Percentiles rank a stretch among this genome's conserved stretches.
These are phyloP conservation scores for Polygonum aviculare DNA, from an alignment of 148 eudicot species.

Conservation along the genomic window DNA sequence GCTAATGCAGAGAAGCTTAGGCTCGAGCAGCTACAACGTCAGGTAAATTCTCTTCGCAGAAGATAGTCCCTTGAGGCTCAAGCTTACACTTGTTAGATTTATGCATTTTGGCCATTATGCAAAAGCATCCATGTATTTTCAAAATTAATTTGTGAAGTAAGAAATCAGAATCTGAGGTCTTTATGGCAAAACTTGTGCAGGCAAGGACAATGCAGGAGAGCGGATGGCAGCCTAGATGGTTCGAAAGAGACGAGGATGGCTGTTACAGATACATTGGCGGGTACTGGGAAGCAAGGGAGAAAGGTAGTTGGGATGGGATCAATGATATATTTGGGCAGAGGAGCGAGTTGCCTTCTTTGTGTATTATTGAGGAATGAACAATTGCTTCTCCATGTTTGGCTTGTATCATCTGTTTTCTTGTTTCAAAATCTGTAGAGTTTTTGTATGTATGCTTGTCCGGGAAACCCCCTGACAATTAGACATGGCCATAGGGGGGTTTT, in stretches of 20 bases:
- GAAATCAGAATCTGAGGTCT: not conserved
- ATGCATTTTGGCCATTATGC: no score
- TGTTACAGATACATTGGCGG: conserved; percentile 73
- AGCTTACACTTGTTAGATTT: not conserved
- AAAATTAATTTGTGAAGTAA: not conserved
- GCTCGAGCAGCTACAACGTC: conserved; percentile 89
- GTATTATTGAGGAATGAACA: conserved; percentile 34
- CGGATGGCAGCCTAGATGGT: conserved; percentile 97
- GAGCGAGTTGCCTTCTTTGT: conserved; percentile 23
- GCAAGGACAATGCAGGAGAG: conserved; percentile 92
- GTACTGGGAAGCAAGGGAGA: conserved; percentile 87
- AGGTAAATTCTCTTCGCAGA: conserved; percentile 31
- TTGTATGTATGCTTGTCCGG: not conserved
- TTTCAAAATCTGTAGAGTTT: not conserved
- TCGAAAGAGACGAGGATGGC: conserved; percentile 73
- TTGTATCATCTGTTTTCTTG: not conserved
- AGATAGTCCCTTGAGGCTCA: not conserved
- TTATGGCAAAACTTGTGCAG: conserved; percentile 23
- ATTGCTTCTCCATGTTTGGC: conserved; percentile 5
- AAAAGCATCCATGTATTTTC: no score
- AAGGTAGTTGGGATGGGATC: conserved; percentile 62
- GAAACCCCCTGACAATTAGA: no score
- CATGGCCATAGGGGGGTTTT: no score
- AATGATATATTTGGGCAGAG: conserved; percentile 67
- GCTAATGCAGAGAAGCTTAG: conserved; percentile 91